Evolutionary conservation across 305 asterid species (phyloP), one percentile per base, ranked within the genome.

Genomic region (Caryopteris hybrid): DNA sequence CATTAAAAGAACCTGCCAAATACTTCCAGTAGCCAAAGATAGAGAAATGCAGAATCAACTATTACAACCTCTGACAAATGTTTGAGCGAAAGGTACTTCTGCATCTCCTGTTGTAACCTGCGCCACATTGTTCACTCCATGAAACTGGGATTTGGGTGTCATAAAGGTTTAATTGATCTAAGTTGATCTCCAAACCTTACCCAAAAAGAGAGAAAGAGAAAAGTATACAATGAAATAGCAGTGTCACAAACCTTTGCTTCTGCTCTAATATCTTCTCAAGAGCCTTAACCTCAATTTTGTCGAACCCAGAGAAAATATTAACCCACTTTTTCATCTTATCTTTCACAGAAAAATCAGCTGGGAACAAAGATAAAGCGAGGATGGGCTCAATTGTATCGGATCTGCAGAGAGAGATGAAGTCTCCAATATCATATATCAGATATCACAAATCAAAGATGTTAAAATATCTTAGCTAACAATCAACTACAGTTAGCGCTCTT

Each of bases 81-180:
- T 79, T 85, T 82, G 64, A 95, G 82, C 54, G 95, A 86, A 71
- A 95, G 85, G 76, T 89, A 92, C 80, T 79, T 86, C 76, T 76
- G 96, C 96, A 92, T 83, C 86, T 95, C 99, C 60, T 82, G 95
- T 74, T 92, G 99, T 58, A 89, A 81, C 88, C 99, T 95, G 85
- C 78, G 79, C 61, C 74, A 72, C 52, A 63, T 51, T 55, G 29
- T 59, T 55, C 50, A 62, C 63, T 54, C 71, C 18, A 31, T 52
- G 55, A 74, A 48, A 36, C 62, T 43, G 56, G 53, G 42, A 71
- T 16, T 7, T 3, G 57, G 6, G 57, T 12, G 33, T 34, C 56
- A 68, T 52, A 64, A 62, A 70, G 66, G 18, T 23, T 27, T 43
- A 76, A 25, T 33, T 20, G 65, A 29, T 66, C 13, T 23, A 63